phyloP scores from a whole-genome alignment of 176 grass and related monocot species.

The Bonia amplexicaulis region DNA sequence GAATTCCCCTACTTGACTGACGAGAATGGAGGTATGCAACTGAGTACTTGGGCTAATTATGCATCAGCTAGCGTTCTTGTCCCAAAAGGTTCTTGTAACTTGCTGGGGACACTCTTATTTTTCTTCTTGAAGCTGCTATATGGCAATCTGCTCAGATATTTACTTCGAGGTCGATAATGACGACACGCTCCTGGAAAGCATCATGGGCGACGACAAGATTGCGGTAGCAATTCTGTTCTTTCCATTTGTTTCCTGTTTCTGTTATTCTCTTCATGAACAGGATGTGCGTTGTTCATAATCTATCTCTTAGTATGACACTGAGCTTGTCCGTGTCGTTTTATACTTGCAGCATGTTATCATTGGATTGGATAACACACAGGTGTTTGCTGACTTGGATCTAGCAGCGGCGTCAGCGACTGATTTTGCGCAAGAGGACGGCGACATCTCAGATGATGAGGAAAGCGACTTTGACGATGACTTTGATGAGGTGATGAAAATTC shows the following conservation, averaged over 20 bases:
- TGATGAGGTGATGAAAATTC: conserved; percentile 41
- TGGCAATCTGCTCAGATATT: conserved; percentile 73
- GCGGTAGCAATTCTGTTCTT: conserved; percentile 52
- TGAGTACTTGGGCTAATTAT: background rate
- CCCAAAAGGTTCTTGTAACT: conserved; percentile 8
- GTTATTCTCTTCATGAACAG: background rate
- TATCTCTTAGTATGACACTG: background rate
- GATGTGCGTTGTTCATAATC: background rate
- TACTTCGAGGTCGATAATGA: conserved; percentile 90
- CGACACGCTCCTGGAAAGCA: conserved; percentile 53
- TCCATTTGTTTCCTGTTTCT: background rate
- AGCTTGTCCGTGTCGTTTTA: background rate
- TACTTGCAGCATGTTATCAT: conserved; percentile 79
- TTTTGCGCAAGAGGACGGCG: conserved; percentile 45
- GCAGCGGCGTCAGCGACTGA: conserved; percentile 16
- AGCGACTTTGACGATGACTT: conserved; percentile 56
- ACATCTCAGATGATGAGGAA: conserved; percentile 47
- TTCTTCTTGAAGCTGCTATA: conserved; percentile 27
- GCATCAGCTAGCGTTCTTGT: conserved; percentile 2
- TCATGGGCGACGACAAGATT: conserved; percentile 67
- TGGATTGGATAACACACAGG: conserved; percentile 73
- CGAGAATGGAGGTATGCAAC: conserved; percentile 72
- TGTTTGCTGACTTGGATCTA: conserved; percentile 68
- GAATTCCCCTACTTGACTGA: conserved; percentile 85
- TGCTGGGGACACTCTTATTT: conserved; percentile 13